These are phyloP conservation scores for Arachis stenosperma DNA, from an alignment of 306 rosid species.

Conservation along the genomic window DNA sequence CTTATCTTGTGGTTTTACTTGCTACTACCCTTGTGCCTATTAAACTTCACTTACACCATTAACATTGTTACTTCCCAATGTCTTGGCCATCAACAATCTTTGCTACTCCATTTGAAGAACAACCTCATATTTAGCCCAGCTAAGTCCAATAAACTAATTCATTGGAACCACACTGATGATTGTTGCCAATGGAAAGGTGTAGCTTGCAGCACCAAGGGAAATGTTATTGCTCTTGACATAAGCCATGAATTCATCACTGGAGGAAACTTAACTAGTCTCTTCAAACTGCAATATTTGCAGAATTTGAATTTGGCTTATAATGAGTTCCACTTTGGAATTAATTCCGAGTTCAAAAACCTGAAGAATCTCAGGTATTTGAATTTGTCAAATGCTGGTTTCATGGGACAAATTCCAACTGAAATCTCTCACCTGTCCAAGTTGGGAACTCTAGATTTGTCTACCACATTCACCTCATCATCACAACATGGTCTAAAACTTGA, in stretches of 20 bases:
- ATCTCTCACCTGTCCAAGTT: constrained; percentile 38
- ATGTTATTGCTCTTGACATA: constrained; percentile 32
- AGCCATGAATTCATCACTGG: constrained; percentile 32
- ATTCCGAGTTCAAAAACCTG: not conserved
- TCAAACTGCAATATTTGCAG: constrained; percentile 30
- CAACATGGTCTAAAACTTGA: not conserved
- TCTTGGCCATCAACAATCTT: constrained; percentile 7
- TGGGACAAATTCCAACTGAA: constrained; percentile 18
- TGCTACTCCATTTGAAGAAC: constrained; percentile 28
- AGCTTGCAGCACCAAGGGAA: constrained; percentile 33
- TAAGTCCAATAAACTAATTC: constrained; percentile 12
- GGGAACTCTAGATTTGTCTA: constrained; percentile 22
- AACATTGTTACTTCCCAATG: not conserved
- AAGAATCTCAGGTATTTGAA: constrained; percentile 12
- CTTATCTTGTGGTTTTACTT: not conserved
- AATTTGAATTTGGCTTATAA: constrained; percentile 34
- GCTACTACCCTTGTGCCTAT: not conserved
- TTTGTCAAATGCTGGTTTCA: constrained; percentile 33
- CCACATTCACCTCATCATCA: not conserved
- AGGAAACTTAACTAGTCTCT: constrained; percentile 36
- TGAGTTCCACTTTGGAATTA: not conserved
- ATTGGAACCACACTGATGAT: constrained; percentile 40
- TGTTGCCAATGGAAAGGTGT: constrained; percentile 62
- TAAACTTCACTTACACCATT: not conserved
- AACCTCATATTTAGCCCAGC: not conserved